These are phyloP conservation scores for Paraphoma sp. DNA, from an alignment of 2,329 filamentous ascomycete genomes.

Conservation along the genomic window DNA sequence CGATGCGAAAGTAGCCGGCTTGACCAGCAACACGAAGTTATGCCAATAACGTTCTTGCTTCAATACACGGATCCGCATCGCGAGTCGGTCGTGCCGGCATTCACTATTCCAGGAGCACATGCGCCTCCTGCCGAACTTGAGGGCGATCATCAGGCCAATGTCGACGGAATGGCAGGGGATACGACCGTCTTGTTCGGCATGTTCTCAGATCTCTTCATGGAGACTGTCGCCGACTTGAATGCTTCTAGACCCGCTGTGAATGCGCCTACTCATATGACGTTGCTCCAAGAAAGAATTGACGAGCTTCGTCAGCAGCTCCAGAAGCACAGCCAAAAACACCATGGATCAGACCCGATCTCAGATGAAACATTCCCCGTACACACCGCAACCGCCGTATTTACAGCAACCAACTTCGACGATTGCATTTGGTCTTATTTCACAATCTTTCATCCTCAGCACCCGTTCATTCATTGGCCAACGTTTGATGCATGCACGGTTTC, in stretches of 20 bases:
- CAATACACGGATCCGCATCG: constrained; percentile 17
- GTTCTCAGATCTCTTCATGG: constrained; percentile 7
- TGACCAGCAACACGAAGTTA: neutral
- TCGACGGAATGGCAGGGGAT: neutral
- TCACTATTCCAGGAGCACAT: constrained; percentile 7
- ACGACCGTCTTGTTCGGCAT: neutral
- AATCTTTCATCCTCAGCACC: constrained; percentile 54
- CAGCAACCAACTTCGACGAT: constrained; percentile 6
- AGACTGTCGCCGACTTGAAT: neutral
- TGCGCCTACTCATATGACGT: neutral
- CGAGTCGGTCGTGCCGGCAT: constrained; percentile 10
- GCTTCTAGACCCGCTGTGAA: neutral
- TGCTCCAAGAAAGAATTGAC: neutral
- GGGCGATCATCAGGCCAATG: neutral
- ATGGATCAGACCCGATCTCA: neutral
- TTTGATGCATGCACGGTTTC: constrained; percentile 50
- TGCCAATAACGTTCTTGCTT: constrained; percentile 14
- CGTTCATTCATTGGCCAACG: constrained; percentile 52
- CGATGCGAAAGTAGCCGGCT: too few relatives aligned
- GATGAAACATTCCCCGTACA: neutral
- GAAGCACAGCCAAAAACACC: neutral
- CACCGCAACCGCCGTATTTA: constrained; percentile 8
- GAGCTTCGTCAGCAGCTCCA: neutral
- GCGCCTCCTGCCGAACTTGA: neutral
- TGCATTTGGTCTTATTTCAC: constrained; percentile 53